Evolutionary conservation across 2,329 filamentous ascomycete genomes (phyloP).

Genomic region (Dothiorella sarmentorum): DNA sequence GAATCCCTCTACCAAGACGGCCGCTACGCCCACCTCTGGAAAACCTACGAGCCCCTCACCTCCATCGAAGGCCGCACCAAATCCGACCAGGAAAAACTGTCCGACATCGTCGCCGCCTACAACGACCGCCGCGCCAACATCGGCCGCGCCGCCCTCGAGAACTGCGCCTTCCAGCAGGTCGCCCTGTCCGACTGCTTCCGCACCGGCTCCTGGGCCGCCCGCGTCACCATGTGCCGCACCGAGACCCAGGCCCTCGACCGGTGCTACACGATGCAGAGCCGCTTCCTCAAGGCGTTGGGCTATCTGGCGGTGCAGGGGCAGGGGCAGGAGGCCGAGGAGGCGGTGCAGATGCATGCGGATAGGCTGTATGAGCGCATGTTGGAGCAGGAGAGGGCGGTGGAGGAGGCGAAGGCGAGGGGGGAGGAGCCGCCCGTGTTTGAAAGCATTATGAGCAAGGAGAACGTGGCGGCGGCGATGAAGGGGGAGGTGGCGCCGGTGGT

Average conservation of each 20-base stretch:
- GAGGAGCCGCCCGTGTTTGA: slow-evolving; percentile 56
- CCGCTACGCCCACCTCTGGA: slow-evolving; percentile 85
- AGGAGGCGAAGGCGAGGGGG: slow-evolving; percentile 61
- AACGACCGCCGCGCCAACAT: slow-evolving; percentile 78
- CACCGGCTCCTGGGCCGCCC: slow-evolving; percentile 63
- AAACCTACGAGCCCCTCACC: slow-evolving; percentile 73
- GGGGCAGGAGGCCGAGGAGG: slow-evolving; percentile 71
- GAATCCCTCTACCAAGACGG: slow-evolving; percentile 66
- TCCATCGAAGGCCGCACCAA: slow-evolving; percentile 67
- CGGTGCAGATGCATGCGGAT: slow-evolving; percentile 90
- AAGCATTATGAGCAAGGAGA: slow-evolving; percentile 43
- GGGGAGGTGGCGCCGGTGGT: neutral
- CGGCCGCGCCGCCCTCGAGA: slow-evolving; percentile 81
- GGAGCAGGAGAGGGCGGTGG: slow-evolving; percentile 71
- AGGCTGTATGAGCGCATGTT: slow-evolving; percentile 84
- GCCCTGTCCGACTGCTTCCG: slow-evolving; percentile 77
- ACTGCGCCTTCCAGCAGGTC: slow-evolving; percentile 84
- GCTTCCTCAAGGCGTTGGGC: slow-evolving; percentile 85
- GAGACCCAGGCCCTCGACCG: slow-evolving; percentile 76
- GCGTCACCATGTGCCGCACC: slow-evolving; percentile 74
- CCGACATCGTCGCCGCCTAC: slow-evolving; percentile 76
- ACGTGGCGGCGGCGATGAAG: slow-evolving; percentile 23
- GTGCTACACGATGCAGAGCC: slow-evolving; percentile 87
- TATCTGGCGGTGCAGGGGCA: slow-evolving; percentile 70
- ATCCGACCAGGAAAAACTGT: slow-evolving; percentile 74